Conservation (phyloP, 2,329 filamentous ascomycete genomes). For the Dryadomyces quercivorus region DNA sequence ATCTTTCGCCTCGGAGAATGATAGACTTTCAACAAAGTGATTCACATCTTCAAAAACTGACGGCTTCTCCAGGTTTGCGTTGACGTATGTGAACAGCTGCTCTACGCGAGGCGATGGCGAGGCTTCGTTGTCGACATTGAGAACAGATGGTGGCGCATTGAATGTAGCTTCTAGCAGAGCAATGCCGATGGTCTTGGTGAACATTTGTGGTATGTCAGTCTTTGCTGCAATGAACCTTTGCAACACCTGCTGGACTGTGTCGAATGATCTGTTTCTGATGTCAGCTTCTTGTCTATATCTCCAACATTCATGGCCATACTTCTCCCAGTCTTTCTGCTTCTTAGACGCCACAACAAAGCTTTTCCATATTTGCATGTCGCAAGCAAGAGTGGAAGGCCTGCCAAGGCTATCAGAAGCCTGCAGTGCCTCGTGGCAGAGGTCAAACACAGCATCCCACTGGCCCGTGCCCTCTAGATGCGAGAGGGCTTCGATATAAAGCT, state of each 20-base stretch:
- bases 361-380: constrained; percentile 27
- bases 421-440: constrained; percentile 31
- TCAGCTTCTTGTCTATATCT: neutral
- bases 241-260: constrained; percentile 16
- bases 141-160: constrained; percentile 12
- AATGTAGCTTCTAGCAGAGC: constrained; percentile 21
- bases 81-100: constrained; percentile 21
- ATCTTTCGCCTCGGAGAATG: constrained; percentile 24
- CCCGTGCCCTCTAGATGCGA: constrained; percentile 23
- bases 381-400: constrained; percentile 29
- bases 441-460: constrained; percentile 30
- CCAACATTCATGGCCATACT: neutral
- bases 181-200: constrained; percentile 22
- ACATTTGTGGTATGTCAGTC: constrained; percentile 17
- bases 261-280: constrained; percentile 14
- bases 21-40: constrained; percentile 29
- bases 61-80: constrained; percentile 19
- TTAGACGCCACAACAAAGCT: constrained; percentile 19
- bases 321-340: constrained; percentile 8
- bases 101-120: constrained; percentile 16
- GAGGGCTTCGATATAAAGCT: constrained; percentile 30
- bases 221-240: constrained; percentile 16
- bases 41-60: constrained; percentile 34
- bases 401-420: constrained; percentile 23
- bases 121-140: constrained; percentile 7